phyloP scores from a whole-genome alignment of 2,329 filamentous ascomycete genomes.

The Botrytis cinerea region DNA sequence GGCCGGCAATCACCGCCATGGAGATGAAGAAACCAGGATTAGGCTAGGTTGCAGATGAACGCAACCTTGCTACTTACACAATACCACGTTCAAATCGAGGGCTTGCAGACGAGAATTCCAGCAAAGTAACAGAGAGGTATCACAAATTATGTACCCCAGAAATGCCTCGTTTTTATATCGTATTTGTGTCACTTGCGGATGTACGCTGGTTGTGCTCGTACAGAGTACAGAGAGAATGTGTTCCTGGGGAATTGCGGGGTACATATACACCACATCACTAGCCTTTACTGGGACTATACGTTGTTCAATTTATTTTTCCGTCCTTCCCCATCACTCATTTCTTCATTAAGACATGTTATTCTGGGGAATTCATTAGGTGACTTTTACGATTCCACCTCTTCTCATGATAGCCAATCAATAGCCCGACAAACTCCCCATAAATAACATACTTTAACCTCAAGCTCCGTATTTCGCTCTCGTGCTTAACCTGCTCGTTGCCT shows the following conservation, averaged over 20 bases:
- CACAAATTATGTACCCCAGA: constrained; percentile 5
- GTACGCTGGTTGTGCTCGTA: neutral
- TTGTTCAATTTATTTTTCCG: neutral
- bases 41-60: neutral
- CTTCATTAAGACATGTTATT: neutral
- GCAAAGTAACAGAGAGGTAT: neutral
- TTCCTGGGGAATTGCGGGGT: constrained; percentile 11
- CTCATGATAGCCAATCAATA: too few relatives aligned
- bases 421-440: neutral
- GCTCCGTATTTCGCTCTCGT: neutral
- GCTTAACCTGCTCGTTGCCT: neutral
- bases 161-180: neutral
- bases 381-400: neutral
- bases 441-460: neutral
- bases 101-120: constrained; percentile 11
- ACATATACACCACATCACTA: neutral
- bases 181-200: constrained; percentile 1
- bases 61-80: neutral
- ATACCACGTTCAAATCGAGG: neutral
- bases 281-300: neutral
- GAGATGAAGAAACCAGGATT: neutral
- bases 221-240: neutral
- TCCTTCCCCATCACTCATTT: too few relatives aligned
- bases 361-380: neutral
- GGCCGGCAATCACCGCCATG: constrained; percentile 1